Evolutionary conservation across 129 eudicot species (phyloP).

Genomic region (Tagetes erecta): DNA sequence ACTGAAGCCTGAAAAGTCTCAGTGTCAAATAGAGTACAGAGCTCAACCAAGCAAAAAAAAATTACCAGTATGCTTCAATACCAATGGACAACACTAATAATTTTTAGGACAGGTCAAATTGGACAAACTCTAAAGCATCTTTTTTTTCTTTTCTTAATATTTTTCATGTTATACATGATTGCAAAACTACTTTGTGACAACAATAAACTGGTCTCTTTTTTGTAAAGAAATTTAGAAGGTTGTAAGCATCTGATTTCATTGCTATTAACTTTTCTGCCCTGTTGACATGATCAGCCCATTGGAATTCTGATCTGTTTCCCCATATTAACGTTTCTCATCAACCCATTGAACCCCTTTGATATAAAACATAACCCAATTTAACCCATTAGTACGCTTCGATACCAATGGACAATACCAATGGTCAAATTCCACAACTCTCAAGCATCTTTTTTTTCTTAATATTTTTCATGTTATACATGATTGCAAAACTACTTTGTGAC

Average conservation of each 20-base stretch:
- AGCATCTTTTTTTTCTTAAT: neutral
- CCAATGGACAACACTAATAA: neutral
- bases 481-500: conserved; percentile 2
- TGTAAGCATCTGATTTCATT: conserved; percentile 1
- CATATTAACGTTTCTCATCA: neutral
- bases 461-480: neutral
- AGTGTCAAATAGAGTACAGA: conserved; percentile 1
- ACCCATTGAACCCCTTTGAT: neutral
- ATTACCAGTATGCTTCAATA: neutral
- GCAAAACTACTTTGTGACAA: neutral
- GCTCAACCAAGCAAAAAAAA: conserved; percentile 8
- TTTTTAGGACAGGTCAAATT: neutral
- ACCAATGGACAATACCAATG: neutral
- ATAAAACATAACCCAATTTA: neutral
- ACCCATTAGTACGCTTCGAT: neutral
- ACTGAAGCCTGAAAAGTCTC: conserved; percentile 63
- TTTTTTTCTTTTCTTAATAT: neutral
- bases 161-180: neutral
- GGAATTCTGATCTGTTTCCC: neutral
- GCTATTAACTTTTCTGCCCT: neutral
- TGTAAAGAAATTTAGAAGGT: conserved; percentile 8
- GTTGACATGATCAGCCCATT: neutral
- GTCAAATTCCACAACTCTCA: neutral
- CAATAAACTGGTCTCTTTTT: neutral
- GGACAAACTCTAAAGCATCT: neutral